phyloP scores from a whole-genome alignment of 768 basidiomycete species.

The Tubosaeta sp. region DNA sequence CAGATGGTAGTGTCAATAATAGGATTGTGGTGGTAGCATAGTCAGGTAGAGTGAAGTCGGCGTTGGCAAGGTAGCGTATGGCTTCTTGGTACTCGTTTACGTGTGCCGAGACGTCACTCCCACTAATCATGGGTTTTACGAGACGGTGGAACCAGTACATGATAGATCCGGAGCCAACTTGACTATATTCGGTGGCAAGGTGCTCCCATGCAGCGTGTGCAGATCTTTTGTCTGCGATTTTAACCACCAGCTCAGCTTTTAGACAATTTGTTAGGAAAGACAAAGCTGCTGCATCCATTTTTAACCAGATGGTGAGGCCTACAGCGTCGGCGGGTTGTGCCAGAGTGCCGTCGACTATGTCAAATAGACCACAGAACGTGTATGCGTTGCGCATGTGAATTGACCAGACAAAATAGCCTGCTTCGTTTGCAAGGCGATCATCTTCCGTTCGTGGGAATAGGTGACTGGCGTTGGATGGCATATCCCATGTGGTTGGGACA shows the following conservation, averaged over 20 bases:
- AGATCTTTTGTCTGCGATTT: too few species aligned
- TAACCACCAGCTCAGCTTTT: neutral
- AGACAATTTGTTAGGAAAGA: neutral
- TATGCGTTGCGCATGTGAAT: too few species aligned
- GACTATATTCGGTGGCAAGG: neutral
- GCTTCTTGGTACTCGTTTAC: neutral
- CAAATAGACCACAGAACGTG: too few species aligned
- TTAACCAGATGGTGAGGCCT: too few species aligned
- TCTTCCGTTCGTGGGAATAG: neutral
- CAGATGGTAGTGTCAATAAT: neutral
- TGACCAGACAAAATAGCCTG: neutral
- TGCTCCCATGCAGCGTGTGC: neutral
- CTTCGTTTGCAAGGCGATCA: neutral
- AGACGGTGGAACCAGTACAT: neutral
- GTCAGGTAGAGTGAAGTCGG: neutral
- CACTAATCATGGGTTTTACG: neutral
- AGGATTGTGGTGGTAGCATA: neutral
- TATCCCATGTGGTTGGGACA: too few species aligned
- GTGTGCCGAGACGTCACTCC: neutral
- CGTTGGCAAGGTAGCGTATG: neutral
- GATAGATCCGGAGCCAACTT: neutral
- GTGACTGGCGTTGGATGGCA: neutral
- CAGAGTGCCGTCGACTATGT: too few species aligned
- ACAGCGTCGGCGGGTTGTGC: too few species aligned
- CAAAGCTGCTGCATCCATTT: neutral